Evolutionary conservation across 163 green algal genomes (phyloP).

Genomic region (Volvox carteri): DNA sequence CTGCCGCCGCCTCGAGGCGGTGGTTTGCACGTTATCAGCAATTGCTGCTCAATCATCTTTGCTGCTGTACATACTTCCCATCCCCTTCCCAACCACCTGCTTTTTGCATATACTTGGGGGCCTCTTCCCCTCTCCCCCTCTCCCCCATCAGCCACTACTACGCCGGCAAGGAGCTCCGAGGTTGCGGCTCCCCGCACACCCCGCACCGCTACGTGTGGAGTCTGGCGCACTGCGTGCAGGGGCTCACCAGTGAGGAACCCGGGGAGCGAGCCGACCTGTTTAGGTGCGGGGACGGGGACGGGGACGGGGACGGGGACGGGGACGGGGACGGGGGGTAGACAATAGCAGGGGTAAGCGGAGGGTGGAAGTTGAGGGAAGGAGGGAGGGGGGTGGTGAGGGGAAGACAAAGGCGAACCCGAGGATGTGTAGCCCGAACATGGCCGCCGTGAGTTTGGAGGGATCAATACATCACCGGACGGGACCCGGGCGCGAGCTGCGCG

Average conservation of each 20-base stretch:
- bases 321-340: not conserved
- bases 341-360: not conserved
- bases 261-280: conserved; percentile 56
- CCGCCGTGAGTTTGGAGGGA: too few species aligned
- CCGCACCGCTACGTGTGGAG: conserved; percentile 69
- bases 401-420: not conserved
- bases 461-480: too few species aligned
- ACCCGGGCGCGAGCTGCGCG: too few species aligned
- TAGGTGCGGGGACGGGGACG: not conserved
- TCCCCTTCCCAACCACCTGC: too few species aligned
- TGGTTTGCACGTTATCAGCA: too few species aligned
- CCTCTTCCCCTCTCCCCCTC: too few species aligned
- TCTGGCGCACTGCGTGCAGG: conserved; percentile 70
- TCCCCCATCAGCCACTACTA: conserved; percentile 66
- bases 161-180: conserved; percentile 60
- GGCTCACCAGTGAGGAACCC: conserved; percentile 55
- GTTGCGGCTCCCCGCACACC: conserved; percentile 78
- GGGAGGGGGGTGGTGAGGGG: not conserved
- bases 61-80: too few species aligned
- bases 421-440: too few species aligned
- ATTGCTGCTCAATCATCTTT: too few species aligned
- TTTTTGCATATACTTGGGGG: too few species aligned
- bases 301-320: not conserved
- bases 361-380: not conserved
- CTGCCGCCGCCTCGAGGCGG: too few species aligned